Base-by-base conservation (phyloP, 2,329 filamentous ascomycete species). In the Neopestalotiopsis clavispora region DNA sequence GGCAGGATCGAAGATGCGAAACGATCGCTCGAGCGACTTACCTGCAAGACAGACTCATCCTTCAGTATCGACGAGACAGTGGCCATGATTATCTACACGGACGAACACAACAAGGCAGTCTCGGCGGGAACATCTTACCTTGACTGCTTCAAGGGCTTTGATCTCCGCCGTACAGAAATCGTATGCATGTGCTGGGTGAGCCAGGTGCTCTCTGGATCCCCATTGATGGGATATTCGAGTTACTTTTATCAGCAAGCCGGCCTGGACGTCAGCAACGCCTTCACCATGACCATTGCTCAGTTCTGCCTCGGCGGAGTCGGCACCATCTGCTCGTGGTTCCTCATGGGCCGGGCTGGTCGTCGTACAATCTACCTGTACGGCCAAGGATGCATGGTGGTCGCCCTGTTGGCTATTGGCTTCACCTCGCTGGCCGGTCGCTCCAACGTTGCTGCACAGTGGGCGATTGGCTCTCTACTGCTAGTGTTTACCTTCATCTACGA, bases 401-500 rank as follows among this genome's bases (percentile, higher is more conserved):
- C 74, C 1, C 77, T 79, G 5, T 79, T 79, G 3, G 72, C 75
- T 4, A 73, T 84, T 57, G 72, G 81, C 2, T 71, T 84, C 32
- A 70, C 82, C 59, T 80, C 75, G 63, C 79, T 67, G 30, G 57
- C 65, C 5, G 65, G 65, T 14, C 45, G 17, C 23, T 28, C 20
- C 9, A 67, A 67, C 20, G 34, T 49, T 10, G 17, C 65, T 17
- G 57, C 68, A 10, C 63, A 69, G 1, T 78, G 74, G 71, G 76
- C 75, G 1, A 78, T 79, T 4, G 82, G 80, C 1, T 74, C 77
- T 4, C 72, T 84, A 65, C 73, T 83, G 1, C 71, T 84, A 13
- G 71, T 82, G 40, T 82, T 76, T 67, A 80, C 78, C 0, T 78
- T 82, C 68, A 71, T 78, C 9, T 85, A 83, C 74, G 80, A 80